These are phyloP conservation scores for Erucastrum elatum DNA, from an alignment of 345 rosid genomes.

Conservation along the genomic window DNA sequence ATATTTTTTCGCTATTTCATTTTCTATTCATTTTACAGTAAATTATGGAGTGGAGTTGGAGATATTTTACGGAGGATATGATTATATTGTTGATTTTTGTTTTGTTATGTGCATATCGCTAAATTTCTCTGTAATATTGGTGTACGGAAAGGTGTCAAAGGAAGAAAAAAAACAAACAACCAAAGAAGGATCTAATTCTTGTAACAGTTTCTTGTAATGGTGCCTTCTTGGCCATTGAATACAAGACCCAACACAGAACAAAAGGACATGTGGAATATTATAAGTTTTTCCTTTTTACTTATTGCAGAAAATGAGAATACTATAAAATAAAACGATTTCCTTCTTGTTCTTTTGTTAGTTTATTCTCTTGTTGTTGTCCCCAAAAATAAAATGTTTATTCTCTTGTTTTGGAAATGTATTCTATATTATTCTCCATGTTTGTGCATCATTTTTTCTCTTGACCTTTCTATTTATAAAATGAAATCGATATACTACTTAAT, in stretches of 20 bases:
- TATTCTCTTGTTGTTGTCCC: slow-evolving; percentile 10
- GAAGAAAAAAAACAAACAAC: not conserved
- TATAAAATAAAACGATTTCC: not conserved
- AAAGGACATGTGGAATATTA: slow-evolving; percentile 28
- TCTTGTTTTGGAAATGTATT: not conserved
- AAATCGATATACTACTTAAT: not conserved
- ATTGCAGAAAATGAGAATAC: slow-evolving; percentile 25
- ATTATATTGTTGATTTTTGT: too few species aligned
- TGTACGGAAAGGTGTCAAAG: not conserved
- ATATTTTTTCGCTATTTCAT: too few species aligned
- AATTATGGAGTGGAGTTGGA: too few species aligned
- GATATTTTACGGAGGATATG: too few species aligned
- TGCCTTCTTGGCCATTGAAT: slow-evolving; percentile 28
- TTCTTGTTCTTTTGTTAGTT: slow-evolving; percentile 22
- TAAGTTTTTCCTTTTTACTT: slow-evolving; percentile 18
- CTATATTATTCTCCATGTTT: slow-evolving; percentile 21
- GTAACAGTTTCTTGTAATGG: slow-evolving; percentile 24
- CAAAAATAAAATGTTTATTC: slow-evolving; percentile 5
- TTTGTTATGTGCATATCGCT: too few species aligned
- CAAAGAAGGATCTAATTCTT: slow-evolving; percentile 28
- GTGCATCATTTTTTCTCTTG: not conserved
- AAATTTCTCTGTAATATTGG: too few species aligned
- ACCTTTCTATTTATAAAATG: not conserved
- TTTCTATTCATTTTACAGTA: too few species aligned
- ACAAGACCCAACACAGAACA: slow-evolving; percentile 34